Evolutionary conservation across 495 filamentous ascomycete genomes (phyloP), one percentile per base, ranked within the genome.

Genomic region (Aspergillus cristatus): DNA sequence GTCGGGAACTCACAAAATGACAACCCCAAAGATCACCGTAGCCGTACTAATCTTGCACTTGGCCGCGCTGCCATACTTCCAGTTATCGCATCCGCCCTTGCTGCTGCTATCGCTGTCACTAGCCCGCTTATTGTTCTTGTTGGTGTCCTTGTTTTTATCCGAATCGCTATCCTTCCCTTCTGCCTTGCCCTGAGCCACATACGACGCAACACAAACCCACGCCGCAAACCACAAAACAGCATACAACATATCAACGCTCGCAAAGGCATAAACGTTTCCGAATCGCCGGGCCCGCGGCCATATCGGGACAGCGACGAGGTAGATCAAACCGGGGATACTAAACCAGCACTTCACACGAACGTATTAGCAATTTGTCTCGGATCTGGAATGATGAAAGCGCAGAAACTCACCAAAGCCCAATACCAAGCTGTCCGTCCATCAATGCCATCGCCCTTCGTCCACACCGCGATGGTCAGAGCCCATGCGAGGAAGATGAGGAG

Each of bases 211-310:
- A 29, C 79, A 72, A 4, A 86, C 72, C 62, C 88, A 91, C 1
- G 80, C 88, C 6, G 79, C 76, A 41, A 95, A 77, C 88, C 88
- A 97, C 47, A 94, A 63, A 30, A 95, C 54, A 40, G 75, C 61
- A 54, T 81, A 90, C 18, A 90, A 35, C 3, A 67, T 60, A 54
- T 97, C 90, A 32, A 93, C 62, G 4, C 69, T 70, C 14, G 81
- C 74, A 59, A 94, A 85, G 36, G 75, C 86, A 54, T 91, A 88
- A 7, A 85, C 81, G 46, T 94, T 79, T 32, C 84, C 84, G 44
- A 88, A 76, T 48, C 77, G 79, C 18, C 75, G 72, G 18, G 87
- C 84, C 41, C 87, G 79, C n/a, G 77, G 71, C 68, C 85, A 95
- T 51, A 85, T 79, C 16, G 86, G 88, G 4, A 86, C 77, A 66